Conservation (phyloP, 768 basidiomycete species). For the Termitomyces sp. region DNA sequence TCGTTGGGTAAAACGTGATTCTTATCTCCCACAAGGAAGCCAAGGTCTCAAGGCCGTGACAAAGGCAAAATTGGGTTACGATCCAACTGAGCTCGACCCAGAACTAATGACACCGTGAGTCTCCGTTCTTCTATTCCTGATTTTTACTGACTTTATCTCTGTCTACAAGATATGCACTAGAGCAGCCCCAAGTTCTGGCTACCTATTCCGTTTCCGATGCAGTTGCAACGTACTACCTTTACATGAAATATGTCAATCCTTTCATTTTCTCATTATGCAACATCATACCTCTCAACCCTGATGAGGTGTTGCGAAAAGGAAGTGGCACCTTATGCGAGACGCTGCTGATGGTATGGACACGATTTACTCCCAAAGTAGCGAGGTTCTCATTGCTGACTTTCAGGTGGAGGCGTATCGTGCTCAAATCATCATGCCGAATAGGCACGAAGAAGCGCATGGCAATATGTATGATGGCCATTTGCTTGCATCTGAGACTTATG, state of each 20-base stretch:
- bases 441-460: constrained; percentile 89
- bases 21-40: constrained; percentile 96
- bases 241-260: constrained; percentile 99
- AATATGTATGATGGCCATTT: constrained; percentile 95
- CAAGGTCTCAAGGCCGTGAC: constrained; percentile 99
- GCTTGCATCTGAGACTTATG: constrained; percentile 96
- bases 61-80: constrained; percentile 91
- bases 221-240: constrained; percentile 98
- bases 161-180: constrained; percentile 82
- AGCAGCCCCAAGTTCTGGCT: constrained; percentile 90
- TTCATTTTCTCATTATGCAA: constrained; percentile 99
- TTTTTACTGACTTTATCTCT: neutral
- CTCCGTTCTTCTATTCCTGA: neutral
- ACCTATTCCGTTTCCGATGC: constrained; percentile 99
- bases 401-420: constrained; percentile 95
- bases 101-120: constrained; percentile 98
- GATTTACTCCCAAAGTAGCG: neutral
- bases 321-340: constrained; percentile 97
- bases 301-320: constrained; percentile 94
- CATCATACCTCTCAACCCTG: constrained; percentile 95
- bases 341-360: constrained; percentile 83
- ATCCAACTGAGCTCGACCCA: constrained; percentile 95
- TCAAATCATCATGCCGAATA: constrained; percentile 95
- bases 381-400: constrained; percentile 1
- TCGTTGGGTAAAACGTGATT: constrained; percentile 99